Base-by-base conservation (phyloP, 2,329 filamentous ascomycete genomes). In the Fusarium sp. region DNA sequence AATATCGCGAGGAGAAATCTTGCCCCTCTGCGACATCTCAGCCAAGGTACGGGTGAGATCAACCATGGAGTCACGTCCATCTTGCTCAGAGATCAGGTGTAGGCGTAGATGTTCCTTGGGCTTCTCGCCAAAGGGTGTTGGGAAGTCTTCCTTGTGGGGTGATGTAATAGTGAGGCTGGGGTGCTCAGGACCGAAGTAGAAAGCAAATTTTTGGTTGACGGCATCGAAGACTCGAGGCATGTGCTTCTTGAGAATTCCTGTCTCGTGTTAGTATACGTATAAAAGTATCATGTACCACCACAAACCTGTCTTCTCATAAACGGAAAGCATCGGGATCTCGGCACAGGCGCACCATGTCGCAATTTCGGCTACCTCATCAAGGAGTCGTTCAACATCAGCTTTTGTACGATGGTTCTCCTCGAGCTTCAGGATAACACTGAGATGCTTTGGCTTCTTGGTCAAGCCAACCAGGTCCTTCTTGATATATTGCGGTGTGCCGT, bases 11-110 rank as follows among this genome's bases (percentile, higher is more conserved):
- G 92, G 87, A 3, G 88, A 87, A 15, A 99, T 85, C 79, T 97
- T 97, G 59, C 89, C 89, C 71, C 90, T 89, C 78, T 98, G 96
- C 9, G 93, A 92, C 96, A 99, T 98, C 76, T 97, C 93, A 8
- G 95, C 88, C 21, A 99, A 84, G 2, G 96, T 98, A 75, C 94
- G 93, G 40, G 96, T 99, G 43, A 99, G 86, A 78, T 99, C 96
- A 39, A 99, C 94, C 66, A 99, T 88, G 6, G 95, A 97, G 75
- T 97, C 93, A 54, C 95, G 89, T 47, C 96, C 95, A 73, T 99
- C 96, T 56, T 95, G 91, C 36, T 89, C 88, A 15, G 93, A 97
- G 49, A 99, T 87, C 37, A 99, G 87, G 58, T 97, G 87, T 18
- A 98, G 78, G 25, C 83, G 80, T 56, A 90, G 76, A 74, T 82